A percentile compares a stretch with the other conserved stretches of the same genome.
phyloP scores from a whole-genome alignment of 176 grass and related monocot species.

The Canna indica region DNA sequence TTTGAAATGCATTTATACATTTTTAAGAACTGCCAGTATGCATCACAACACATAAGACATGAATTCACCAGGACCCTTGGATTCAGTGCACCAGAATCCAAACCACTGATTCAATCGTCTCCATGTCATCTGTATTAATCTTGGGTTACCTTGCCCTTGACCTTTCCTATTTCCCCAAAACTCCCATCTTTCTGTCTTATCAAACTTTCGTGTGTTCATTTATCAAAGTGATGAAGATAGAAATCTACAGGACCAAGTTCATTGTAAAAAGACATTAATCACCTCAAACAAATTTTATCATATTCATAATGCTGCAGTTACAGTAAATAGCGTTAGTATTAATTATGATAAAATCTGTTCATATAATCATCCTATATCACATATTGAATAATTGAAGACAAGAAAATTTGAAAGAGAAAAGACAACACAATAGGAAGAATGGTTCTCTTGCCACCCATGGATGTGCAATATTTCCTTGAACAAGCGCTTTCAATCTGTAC shows the following conservation, averaged over 20 bases:
- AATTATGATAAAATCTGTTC: background rate
- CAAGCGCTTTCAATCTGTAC: background rate
- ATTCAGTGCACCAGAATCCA: too few species aligned
- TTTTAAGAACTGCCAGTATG: too few species aligned
- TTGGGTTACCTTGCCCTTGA: too few species aligned
- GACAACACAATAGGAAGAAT: too few species aligned
- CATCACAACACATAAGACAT: too few species aligned
- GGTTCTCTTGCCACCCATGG: background rate
- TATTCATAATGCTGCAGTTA: background rate
- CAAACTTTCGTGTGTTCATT: too few species aligned
- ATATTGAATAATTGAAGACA: background rate
- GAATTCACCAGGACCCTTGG: too few species aligned
- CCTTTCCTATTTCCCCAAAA: too few species aligned
- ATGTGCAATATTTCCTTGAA: background rate
- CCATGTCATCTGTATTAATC: too few species aligned
- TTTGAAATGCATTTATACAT: too few species aligned
- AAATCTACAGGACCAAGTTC: background rate
- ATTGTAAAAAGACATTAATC: background rate
- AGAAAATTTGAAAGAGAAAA: background rate
- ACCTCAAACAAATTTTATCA: background rate
- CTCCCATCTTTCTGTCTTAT: too few species aligned
- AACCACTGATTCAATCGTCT: too few species aligned
- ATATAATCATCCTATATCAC: constrained; percentile 12
- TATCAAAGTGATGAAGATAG: background rate
- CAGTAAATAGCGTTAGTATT: background rate